A percentile compares a stretch with the other conserved stretches of the same genome.
phyloP scores from a whole-genome alignment of 768 basidiomycete genomes.

The Serendipita sp. region DNA sequence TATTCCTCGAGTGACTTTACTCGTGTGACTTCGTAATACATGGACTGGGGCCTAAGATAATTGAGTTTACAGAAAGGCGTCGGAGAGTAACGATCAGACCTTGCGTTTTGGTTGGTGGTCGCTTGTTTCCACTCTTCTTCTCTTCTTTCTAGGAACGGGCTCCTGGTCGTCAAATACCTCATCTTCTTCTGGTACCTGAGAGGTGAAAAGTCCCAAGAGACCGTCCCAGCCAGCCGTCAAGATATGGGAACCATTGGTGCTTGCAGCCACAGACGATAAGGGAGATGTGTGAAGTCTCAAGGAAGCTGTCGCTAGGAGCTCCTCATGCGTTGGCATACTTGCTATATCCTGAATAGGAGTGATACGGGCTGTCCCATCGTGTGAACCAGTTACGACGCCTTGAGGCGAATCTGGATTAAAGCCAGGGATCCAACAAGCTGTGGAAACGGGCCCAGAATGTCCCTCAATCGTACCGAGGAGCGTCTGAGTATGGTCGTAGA shows the following conservation, averaged over 20 bases:
- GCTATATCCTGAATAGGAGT: conserved; percentile 20
- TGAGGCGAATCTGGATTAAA: conserved; percentile 20
- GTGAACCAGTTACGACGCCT: conserved; percentile 53
- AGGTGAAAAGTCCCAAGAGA: conserved; percentile 70
- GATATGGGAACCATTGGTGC: conserved; percentile 40
- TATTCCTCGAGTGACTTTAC: conserved; percentile 56
- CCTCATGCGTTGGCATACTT: neutral
- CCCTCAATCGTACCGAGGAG: conserved; percentile 31
- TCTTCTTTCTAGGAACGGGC: conserved; percentile 41
- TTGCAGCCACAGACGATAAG: conserved; percentile 52
- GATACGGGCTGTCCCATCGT: conserved; percentile 60
- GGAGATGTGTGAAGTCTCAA: conserved; percentile 74
- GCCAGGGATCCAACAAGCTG: conserved; percentile 37
- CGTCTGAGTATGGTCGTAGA: conserved; percentile 57
- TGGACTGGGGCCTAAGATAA: conserved; percentile 35
- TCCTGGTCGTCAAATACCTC: conserved; percentile 37
- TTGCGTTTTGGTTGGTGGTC: conserved; percentile 35
- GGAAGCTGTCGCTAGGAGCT: conserved; percentile 28
- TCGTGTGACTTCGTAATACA: conserved; percentile 74
- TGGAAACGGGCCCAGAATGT: conserved; percentile 56
- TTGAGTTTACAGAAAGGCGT: neutral
- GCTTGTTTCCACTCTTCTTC: conserved; percentile 34
- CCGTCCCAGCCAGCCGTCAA: conserved; percentile 82
- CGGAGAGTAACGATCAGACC: conserved; percentile 14
- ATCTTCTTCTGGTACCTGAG: conserved; percentile 41